Evolutionary conservation across 352 stramenopile species (phyloP).

Genomic region (Peronospora belbahrii): DNA sequence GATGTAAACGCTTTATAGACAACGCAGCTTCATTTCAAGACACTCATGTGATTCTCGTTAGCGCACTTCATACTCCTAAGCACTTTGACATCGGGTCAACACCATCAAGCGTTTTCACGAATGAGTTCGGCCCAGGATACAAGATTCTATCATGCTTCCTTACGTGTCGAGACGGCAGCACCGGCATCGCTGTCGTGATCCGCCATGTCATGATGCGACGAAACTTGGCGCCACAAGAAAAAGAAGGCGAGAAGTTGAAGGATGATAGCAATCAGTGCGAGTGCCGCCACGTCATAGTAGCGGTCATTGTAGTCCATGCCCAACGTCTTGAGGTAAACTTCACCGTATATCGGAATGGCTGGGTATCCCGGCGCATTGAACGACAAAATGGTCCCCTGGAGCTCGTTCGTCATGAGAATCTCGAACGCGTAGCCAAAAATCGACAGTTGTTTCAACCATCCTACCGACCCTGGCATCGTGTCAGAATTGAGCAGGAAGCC

Average conservation of each 20-base stretch:
- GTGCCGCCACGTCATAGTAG: constrained; percentile 57
- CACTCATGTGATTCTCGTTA: no score
- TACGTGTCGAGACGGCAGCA: constrained; percentile 27
- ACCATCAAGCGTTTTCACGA: no score
- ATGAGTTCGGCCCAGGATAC: constrained; percentile 4
- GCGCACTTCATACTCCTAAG: no score
- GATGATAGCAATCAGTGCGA: constrained; percentile 38
- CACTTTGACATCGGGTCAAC: no score
- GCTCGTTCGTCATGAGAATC: constrained; percentile 80
- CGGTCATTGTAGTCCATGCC: constrained; percentile 72
- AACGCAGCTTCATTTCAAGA: no score
- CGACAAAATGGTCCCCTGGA: constrained; percentile 61
- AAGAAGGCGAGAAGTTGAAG: constrained; percentile 55
- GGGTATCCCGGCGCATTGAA: constrained; percentile 76
- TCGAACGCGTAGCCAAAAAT: constrained; percentile 86
- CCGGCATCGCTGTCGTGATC: constrained; percentile 15
- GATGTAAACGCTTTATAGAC: no score
- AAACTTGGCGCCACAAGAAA: constrained; percentile 57
- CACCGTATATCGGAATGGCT: constrained; percentile 65
- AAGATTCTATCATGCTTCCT: constrained; percentile 15
- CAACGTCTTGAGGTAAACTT: constrained; percentile 81
- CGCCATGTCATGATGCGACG: constrained; percentile 33
- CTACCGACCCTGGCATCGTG: constrained; percentile 57
- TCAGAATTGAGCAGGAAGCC: constrained; percentile 79
- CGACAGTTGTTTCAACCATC: constrained; percentile 72